Evolutionary conservation across 192 early-diverging fungal species (phyloP).

Genomic region (Endogone sp.): DNA sequence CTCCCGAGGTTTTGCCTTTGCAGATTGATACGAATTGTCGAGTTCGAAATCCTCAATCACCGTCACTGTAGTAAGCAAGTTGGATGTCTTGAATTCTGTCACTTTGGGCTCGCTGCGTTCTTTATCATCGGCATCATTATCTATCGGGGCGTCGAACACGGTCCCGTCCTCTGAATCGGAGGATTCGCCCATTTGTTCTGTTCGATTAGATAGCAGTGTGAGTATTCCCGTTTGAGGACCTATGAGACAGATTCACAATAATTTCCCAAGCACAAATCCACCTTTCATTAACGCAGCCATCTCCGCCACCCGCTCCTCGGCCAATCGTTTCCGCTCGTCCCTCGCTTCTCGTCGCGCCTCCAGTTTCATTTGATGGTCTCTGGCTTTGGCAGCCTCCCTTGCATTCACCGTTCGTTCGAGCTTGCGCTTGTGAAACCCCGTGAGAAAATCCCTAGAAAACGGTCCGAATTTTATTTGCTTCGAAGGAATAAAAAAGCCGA

Average conservation of each 20-base stretch:
- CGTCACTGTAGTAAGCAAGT: slow-evolving; percentile 65
- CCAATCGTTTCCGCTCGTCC: slow-evolving; percentile 44
- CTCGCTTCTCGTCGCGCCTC: slow-evolving; percentile 47
- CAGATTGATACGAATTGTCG: slow-evolving; percentile 30
- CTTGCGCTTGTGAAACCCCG: slow-evolving; percentile 78
- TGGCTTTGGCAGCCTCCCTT: slow-evolving; percentile 34
- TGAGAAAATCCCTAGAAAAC: slow-evolving; percentile 54
- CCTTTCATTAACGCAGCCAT: slow-evolving; percentile 42
- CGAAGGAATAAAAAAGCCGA: too few relatives aligned
- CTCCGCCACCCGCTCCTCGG: slow-evolving; percentile 45
- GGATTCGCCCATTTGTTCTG: slow-evolving; percentile 31
- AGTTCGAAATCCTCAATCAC: slow-evolving; percentile 67
- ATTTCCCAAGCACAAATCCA: too few relatives aligned
- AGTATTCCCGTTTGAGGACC: too few relatives aligned
- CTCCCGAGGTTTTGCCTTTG: slow-evolving; percentile 14
- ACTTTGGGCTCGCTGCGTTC: slow-evolving; percentile 31
- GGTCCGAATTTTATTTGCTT: not conserved
- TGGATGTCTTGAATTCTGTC: slow-evolving; percentile 48
- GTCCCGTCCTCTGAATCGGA: slow-evolving; percentile 31
- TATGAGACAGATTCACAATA: too few relatives aligned
- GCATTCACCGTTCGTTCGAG: slow-evolving; percentile 63
- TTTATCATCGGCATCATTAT: slow-evolving; percentile 25
- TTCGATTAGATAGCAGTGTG: slow-evolving; percentile 13
- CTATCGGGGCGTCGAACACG: slow-evolving; percentile 24
- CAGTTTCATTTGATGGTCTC: slow-evolving; percentile 50